phyloP scores from a whole-genome alignment of 768 basidiomycete species.

The Tremella mesenterica region DNA sequence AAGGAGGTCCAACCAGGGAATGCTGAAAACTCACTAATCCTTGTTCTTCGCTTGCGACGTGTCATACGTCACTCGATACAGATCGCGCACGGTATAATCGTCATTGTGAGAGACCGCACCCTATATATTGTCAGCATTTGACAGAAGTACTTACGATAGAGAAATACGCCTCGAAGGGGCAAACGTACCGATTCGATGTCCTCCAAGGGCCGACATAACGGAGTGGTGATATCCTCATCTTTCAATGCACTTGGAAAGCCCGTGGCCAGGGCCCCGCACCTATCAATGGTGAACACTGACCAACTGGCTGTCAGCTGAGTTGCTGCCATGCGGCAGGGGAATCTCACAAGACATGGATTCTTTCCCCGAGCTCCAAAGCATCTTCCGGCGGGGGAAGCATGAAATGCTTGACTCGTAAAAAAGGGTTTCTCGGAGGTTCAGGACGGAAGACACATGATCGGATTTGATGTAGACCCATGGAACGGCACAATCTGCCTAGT shows the following conservation, averaged over 20 bases:
- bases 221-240: slow-evolving; percentile 36
- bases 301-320: slow-evolving; percentile 18
- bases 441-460: slow-evolving; percentile 16
- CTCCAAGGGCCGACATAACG: slow-evolving; percentile 26
- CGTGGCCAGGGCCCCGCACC: slow-evolving; percentile 24
- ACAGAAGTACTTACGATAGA: too few species aligned
- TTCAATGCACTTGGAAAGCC: slow-evolving; percentile 22
- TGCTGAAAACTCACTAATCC: too few species aligned
- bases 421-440: slow-evolving; percentile 13
- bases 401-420: slow-evolving; percentile 20
- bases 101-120: slow-evolving; percentile 22
- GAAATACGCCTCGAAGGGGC: too few species aligned
- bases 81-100: slow-evolving; percentile 25
- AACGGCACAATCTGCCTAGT: slow-evolving; percentile 18
- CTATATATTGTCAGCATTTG: slow-evolving; percentile 2
- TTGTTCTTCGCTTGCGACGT: slow-evolving; percentile 1
- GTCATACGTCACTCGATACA: slow-evolving; percentile 14
- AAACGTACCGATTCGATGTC: slow-evolving; percentile 30
- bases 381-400: slow-evolving; percentile 34
- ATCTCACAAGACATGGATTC: slow-evolving; percentile 34
- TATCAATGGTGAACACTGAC: slow-evolving; percentile 25
- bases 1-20: too few species aligned
- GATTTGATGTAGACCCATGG: slow-evolving; percentile 35
- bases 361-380: slow-evolving; percentile 31
- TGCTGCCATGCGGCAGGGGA: neutral